These are phyloP conservation scores for Psilocybe azurescens DNA, from an alignment of 768 basidiomycete genomes.

Conservation along the genomic window DNA sequence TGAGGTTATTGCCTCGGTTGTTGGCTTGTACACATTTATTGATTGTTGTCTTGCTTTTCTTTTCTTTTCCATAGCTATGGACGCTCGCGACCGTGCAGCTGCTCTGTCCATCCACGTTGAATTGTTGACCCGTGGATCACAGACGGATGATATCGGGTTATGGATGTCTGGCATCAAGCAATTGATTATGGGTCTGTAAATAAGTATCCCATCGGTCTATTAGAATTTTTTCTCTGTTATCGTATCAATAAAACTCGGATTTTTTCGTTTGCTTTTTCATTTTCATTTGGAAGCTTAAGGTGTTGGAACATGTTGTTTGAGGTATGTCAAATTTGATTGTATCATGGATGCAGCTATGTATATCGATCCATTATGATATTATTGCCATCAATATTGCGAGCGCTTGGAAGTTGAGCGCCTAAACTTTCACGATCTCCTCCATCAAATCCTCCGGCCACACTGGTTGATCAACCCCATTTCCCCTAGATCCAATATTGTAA, in stretches of 20 bases:
- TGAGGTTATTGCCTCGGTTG: slow-evolving; percentile 35
- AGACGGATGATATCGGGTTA: slow-evolving; percentile 81
- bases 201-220: background rate
- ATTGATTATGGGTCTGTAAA: slow-evolving; percentile 71
- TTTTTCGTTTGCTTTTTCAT: background rate
- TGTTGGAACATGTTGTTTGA: too few species aligned
- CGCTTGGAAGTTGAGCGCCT: background rate
- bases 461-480: slow-evolving; percentile 27
- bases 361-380: background rate
- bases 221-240: background rate
- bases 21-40: too few species aligned
- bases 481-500: slow-evolving; percentile 28
- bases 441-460: slow-evolving; percentile 27
- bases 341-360: too few species aligned
- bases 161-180: slow-evolving; percentile 94
- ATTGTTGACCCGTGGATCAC: slow-evolving; percentile 77
- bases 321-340: too few species aligned
- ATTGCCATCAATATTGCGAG: too few species aligned
- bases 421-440: slow-evolving; percentile 20
- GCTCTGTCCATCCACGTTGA: slow-evolving; percentile 88
- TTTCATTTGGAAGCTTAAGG: too few species aligned
- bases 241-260: slow-evolving; percentile 2
- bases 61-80: slow-evolving; percentile 65
- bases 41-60: too few species aligned
- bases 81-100: slow-evolving; percentile 72